A percentile compares a stretch with the other conserved stretches of the same genome.
Evolutionary conservation across 139 green algal species (phyloP).

Genomic region (Asterochloris erici): DNA sequence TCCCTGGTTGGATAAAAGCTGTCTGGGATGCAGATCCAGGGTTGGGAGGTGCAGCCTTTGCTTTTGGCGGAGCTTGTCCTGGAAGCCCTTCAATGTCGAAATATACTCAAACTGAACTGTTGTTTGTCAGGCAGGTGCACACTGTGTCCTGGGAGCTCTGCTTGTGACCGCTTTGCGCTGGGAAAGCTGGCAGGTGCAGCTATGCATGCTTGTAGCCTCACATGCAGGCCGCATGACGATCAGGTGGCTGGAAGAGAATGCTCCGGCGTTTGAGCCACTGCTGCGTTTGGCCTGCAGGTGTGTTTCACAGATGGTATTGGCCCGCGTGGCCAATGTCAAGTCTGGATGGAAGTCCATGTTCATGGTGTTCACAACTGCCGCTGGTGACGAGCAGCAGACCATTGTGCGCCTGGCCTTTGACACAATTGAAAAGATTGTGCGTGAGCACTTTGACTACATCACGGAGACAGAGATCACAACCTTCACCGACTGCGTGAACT

Average conservation of each 20-base stretch:
- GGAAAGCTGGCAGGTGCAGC: too few species aligned
- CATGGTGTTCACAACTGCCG: conserved; percentile 99
- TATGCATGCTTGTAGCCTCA: not conserved
- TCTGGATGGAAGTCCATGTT: conserved; percentile 98
- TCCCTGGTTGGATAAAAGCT: too few species aligned
- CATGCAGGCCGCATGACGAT: not conserved
- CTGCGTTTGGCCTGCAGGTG: conserved; percentile 26
- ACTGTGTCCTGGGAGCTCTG: too few species aligned
- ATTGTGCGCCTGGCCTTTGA: conserved; percentile 90
- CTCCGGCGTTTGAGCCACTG: not conserved
- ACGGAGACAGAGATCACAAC: conserved; percentile 97
- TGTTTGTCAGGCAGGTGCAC: too few species aligned
- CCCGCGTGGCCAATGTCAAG: conserved; percentile 92
- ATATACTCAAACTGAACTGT: too few species aligned
- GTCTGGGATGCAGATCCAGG: too few species aligned
- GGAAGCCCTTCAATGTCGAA: too few species aligned
- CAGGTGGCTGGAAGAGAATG: not conserved
- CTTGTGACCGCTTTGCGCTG: too few species aligned
- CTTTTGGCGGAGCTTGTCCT: too few species aligned
- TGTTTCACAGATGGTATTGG: conserved; percentile 87
- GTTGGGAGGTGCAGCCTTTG: too few species aligned
- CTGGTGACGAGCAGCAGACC: conserved; percentile 65
- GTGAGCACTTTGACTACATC: conserved; percentile 96
- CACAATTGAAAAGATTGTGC: conserved; percentile 97
- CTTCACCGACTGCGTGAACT: conserved; percentile 99